A percentile compares a stretch with the other conserved stretches of the same genome.
These are phyloP conservation scores for Zygosaccharomyces pseudobailii DNA, from an alignment of 1,139 yeast species.

Conservation along the genomic window DNA sequence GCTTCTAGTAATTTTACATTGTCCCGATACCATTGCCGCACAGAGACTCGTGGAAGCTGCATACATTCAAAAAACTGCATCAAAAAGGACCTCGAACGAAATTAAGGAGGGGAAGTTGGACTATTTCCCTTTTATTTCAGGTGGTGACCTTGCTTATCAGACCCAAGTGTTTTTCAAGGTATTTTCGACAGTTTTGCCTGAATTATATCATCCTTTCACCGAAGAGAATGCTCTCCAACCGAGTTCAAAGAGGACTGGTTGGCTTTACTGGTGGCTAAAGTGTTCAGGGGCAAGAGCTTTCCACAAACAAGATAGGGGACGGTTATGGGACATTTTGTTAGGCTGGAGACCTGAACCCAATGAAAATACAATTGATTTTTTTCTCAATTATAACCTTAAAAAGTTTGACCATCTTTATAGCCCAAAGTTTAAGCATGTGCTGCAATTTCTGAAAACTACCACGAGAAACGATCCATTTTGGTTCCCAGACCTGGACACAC, in stretches of 20 bases:
- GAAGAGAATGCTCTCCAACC: constrained; percentile 71
- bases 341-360: constrained; percentile 61
- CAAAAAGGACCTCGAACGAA: not conserved
- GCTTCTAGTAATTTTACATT: constrained; percentile 68
- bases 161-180: constrained; percentile 53
- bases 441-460: constrained; percentile 15
- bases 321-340: constrained; percentile 81
- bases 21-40: constrained; percentile 45
- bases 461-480: constrained; percentile 33
- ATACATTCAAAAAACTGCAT: not conserved
- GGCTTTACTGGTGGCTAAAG: constrained; percentile 94
- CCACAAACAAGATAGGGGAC: constrained; percentile 75
- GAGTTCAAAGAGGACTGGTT: constrained; percentile 64
- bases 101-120: constrained; percentile 6
- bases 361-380: constrained; percentile 32
- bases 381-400: constrained; percentile 35
- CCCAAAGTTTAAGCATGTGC: constrained; percentile 12
- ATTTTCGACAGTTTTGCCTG: constrained; percentile 67
- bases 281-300: constrained; percentile 89
- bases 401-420: constrained; percentile 31
- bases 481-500: constrained; percentile 34
- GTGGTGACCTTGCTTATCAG: constrained; percentile 50
- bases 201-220: constrained; percentile 66
- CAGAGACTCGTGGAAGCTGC: constrained; percentile 17
- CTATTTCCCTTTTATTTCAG: constrained; percentile 47